Base-by-base conservation (phyloP, 495 filamentous ascomycete genomes). In the Oleoguttula mirabilis region DNA sequence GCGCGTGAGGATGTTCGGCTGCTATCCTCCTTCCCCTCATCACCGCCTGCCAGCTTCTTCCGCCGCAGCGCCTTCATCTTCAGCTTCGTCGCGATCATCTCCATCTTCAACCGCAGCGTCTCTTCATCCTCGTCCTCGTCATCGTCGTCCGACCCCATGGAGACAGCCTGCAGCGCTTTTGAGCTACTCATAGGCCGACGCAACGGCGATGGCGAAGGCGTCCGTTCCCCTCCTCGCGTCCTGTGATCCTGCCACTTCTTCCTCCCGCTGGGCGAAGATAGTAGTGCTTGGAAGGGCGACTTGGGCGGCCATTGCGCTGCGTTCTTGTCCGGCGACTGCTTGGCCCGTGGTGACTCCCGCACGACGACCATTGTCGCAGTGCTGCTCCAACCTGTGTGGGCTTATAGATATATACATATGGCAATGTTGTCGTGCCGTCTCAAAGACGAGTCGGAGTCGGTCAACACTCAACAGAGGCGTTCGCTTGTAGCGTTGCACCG, bases 81-180 rank as follows among this genome's bases (percentile, higher is more conserved):
- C 34, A 96, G 65, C 47, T 78, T 76, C 3, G 88, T 84, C 54
- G 95, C 76, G 37, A 98, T 88, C 38, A 79, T 84, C 36, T 82
- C 75, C 17, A 98, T 64, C 54, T 88, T 74, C 47, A 98, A 66
- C 47, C 88, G 68, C 22, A 95, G 59, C 1, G 76, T 87, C 60
- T 95, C 88, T 2, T 79, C 74, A 1, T 71, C 68, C 19, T 70
- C 59, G 1, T 47, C 56, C 12, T 55, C 56, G 25, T 59, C 56
- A 8, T 46, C 66, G 10, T 58, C 65, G 4, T 67, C 62, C 10
- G 15, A 8, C 31, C 36, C 42, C 15, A n/a, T 31, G 0, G 32
- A 31, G 4, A 35, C 20, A 6, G 30, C 47, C 31, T 45, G 39
- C 20, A 49, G 16, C 34, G 27, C 28, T 22, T 32, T 39, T 17